Base-by-base conservation (phyloP, 495 filamentous ascomycete species). In the Penicillium psychrofluorescens region DNA sequence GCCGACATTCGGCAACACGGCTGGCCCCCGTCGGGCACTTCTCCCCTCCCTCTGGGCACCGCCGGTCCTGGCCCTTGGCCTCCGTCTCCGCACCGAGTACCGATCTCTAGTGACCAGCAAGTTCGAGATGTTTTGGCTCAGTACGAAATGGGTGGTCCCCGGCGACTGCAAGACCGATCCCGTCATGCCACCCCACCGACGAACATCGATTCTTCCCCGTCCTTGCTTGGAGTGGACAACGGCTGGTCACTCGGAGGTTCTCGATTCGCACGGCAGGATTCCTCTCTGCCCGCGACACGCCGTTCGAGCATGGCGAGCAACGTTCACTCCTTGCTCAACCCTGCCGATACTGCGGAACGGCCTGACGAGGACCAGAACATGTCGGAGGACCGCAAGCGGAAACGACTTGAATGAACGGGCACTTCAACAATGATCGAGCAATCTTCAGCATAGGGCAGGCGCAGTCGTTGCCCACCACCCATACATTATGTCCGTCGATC, bases 1-100 rank as follows among this genome's bases (percentile, higher is more conserved):
- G 92, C 92, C 42, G 92, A 98, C 54, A 97, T 98, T 51, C 86
- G 92, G 28, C 80, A 86, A 34, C 85, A 86, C 51, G 87, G 88
- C 40, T 96, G 92, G 92, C 81, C 85, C 51, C 75, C 79, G 11
- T 58, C 65, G 29, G 76, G 70, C 35, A 74, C 75, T 22, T 89
- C 88, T 4, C 87, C 90, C 10, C 88, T 88, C 46, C 59, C 62
- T 8, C 54, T 55, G 4, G 49, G 51, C 27, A 59, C 57, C 34
- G 35, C 45, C n/a, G 16, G 43, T 33, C 48, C 41, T 75, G 48
- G 74, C 68, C 85, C 87, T 40, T 96, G 89, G 88, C 89, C 91
- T 2, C 84, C 88, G 1, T 92, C 88, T 11, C 90, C 90, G 12
- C 86, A 77, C 57, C 78, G 86, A 29, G 68, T 71, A 11, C 78